A percentile compares a stretch with the other conserved stretches of the same genome.
Conservation (phyloP, 306 rosid genomes). For the Astragalus membranaceus region DNA sequence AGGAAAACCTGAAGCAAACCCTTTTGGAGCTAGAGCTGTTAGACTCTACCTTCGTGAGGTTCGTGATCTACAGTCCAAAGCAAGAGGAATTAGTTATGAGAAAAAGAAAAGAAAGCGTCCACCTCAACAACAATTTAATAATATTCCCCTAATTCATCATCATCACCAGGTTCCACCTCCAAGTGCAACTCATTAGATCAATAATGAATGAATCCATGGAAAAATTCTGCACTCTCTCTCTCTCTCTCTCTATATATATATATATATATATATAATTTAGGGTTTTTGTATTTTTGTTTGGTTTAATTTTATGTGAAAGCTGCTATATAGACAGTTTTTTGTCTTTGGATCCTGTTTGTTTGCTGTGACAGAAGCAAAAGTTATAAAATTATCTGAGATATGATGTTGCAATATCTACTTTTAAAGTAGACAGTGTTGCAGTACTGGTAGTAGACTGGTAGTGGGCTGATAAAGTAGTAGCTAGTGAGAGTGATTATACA, state of each 20-base stretch:
- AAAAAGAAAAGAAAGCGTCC: constrained; percentile 95
- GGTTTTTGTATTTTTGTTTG: not conserved
- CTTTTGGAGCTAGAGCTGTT: constrained; percentile 92
- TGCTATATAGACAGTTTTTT: constrained; percentile 22
- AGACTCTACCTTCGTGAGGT: constrained; percentile 95
- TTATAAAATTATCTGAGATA: constrained; percentile 33
- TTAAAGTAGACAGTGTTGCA: constrained; percentile 35
- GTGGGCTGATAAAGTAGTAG: constrained; percentile 41
- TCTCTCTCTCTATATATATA: not conserved
- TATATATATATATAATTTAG: constrained; percentile 32
- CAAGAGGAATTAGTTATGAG: constrained; percentile 95
- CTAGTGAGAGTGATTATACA: constrained; percentile 19
- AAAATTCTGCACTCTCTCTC: not conserved
- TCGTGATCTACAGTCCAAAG: constrained; percentile 94
- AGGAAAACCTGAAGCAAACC: constrained; percentile 91
- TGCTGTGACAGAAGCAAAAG: constrained; percentile 39
- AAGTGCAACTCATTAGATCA: constrained; percentile 39
- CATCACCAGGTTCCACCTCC: constrained; percentile 27
- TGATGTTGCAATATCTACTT: constrained; percentile 25
- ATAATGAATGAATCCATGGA: no score
- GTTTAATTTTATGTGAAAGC: constrained; percentile 15
- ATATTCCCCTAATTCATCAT: no score
- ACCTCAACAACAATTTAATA: constrained; percentile 14
- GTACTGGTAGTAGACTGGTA: constrained; percentile 34
- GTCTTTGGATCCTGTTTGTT: constrained; percentile 45